Conservation (phyloP, 768 basidiomycete species). For the Russula emetica region DNA sequence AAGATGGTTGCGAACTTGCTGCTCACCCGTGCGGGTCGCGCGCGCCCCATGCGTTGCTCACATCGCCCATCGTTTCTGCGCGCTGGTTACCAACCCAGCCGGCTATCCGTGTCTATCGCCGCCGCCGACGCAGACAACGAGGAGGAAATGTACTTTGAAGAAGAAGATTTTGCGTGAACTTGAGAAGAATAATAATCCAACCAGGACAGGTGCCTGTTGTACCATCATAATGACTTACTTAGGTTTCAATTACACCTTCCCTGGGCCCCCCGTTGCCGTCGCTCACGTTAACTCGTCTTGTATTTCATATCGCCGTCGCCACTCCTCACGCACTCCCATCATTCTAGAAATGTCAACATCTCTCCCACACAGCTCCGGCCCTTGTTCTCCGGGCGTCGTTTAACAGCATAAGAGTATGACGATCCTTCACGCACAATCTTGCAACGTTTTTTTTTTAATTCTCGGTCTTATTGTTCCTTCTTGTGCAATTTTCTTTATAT, state of each 20-base stretch:
- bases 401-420: conserved; percentile 9
- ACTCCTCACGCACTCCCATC: conserved; percentile 14
- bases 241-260: neutral
- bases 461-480: conserved; percentile 7
- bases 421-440: neutral
- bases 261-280: neutral
- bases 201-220: conserved; percentile 25
- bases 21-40: conserved; percentile 22
- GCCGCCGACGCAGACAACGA: neutral
- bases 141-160: neutral
- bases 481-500: neutral
- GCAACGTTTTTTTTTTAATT: conserved; percentile 12
- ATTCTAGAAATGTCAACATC: conserved; percentile 6
- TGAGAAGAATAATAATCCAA: conserved; percentile 4
- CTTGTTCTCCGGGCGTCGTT: conserved; percentile 4
- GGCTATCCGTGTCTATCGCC: conserved; percentile 17
- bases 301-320: conserved; percentile 16
- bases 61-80: conserved; percentile 13
- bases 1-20: conserved; percentile 27
- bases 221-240: conserved; percentile 21
- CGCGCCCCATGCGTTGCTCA: conserved; percentile 25
- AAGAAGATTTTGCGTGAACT: conserved; percentile 3
- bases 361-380: neutral
- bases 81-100: conserved; percentile 24
- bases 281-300: conserved; percentile 16